phyloP scores from a whole-genome alignment of 2,329 filamentous ascomycete genomes.

The Zalaria obscura region DNA sequence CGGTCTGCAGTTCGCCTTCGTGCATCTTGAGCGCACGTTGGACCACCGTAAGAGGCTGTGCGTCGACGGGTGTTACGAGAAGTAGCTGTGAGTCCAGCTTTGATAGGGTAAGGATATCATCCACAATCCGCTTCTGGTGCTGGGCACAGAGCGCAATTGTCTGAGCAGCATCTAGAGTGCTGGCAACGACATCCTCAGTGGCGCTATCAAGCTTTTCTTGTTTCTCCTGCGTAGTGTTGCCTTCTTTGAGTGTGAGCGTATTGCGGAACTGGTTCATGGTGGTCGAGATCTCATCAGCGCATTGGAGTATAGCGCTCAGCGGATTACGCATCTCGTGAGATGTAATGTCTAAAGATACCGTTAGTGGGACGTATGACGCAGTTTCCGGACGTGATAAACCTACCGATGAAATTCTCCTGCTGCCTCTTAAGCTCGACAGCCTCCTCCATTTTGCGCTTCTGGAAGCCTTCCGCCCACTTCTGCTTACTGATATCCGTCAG shows the following conservation, averaged over 20 bases:
- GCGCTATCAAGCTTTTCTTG: neutral
- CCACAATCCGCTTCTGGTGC: constrained; percentile 68
- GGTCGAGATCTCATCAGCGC: constrained; percentile 56
- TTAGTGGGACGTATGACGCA: too few species aligned
- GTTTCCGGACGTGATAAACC: too few species aligned
- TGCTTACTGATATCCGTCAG: constrained; percentile 78
- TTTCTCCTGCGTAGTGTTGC: constrained; percentile 21
- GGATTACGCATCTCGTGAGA: constrained; percentile 63
- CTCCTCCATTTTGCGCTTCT: constrained; percentile 64
- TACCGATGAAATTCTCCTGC: constrained; percentile 60
- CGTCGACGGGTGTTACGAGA: constrained; percentile 55
- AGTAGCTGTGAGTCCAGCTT: constrained; percentile 66
- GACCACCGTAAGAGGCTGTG: constrained; percentile 53
- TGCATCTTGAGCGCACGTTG: constrained; percentile 63
- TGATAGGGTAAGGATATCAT: constrained; percentile 58
- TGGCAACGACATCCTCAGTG: constrained; percentile 34
- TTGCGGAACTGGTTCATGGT: constrained; percentile 31
- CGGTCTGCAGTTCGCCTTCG: constrained; percentile 56
- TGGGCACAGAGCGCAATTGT: constrained; percentile 66
- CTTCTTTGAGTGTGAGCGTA: constrained; percentile 21
- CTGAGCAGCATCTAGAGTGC: constrained; percentile 58
- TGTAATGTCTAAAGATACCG: constrained; percentile 45
- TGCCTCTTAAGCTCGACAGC: constrained; percentile 68
- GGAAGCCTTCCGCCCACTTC: constrained; percentile 71
- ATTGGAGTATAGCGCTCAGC: constrained; percentile 60